These are phyloP conservation scores for Elaeagnus macrophylla DNA, from an alignment of 306 rosid genomes.

Conservation along the genomic window DNA sequence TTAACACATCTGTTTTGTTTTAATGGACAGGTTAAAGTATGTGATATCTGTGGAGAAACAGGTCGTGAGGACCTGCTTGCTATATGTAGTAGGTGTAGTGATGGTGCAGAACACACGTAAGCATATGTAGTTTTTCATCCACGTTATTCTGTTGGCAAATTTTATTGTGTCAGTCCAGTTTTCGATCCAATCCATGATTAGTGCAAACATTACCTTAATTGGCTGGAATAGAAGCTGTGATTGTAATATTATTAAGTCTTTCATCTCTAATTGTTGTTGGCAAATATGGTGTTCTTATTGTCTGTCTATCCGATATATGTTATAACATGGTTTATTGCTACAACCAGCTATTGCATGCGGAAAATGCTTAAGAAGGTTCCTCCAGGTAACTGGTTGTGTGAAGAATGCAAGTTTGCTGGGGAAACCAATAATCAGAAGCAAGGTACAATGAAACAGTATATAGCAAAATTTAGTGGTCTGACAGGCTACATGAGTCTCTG, in stretches of 20 bases:
- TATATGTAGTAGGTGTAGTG: conserved; percentile 79
- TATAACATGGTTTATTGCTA: conserved; percentile 17
- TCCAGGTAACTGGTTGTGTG: conserved; percentile 79
- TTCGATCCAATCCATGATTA: neutral
- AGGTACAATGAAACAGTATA: conserved; percentile 35
- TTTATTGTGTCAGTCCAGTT: conserved; percentile 17
- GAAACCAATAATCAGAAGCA: conserved; percentile 47
- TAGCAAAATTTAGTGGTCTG: conserved; percentile 8
- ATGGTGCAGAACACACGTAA: conserved; percentile 96
- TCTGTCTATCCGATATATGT: conserved; percentile 8
- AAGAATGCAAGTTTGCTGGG: conserved; percentile 66
- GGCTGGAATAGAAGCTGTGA: too few species aligned
- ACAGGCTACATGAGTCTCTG: conserved; percentile 7
- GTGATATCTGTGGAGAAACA: conserved; percentile 97
- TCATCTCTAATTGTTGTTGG: too few species aligned
- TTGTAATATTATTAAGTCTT: too few species aligned
- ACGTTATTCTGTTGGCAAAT: conserved; percentile 12
- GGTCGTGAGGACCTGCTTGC: conserved; percentile 87
- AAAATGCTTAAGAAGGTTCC: conserved; percentile 69
- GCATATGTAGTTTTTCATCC: conserved; percentile 19
- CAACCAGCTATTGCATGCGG: conserved; percentile 83
- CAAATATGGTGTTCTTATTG: too few species aligned
- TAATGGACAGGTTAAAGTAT: conserved; percentile 64
- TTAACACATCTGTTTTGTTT: conserved; percentile 10
- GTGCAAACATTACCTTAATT: too few species aligned